Base-by-base conservation (phyloP, 2,329 filamentous ascomycete species). In the Aspergillus piperis region DNA sequence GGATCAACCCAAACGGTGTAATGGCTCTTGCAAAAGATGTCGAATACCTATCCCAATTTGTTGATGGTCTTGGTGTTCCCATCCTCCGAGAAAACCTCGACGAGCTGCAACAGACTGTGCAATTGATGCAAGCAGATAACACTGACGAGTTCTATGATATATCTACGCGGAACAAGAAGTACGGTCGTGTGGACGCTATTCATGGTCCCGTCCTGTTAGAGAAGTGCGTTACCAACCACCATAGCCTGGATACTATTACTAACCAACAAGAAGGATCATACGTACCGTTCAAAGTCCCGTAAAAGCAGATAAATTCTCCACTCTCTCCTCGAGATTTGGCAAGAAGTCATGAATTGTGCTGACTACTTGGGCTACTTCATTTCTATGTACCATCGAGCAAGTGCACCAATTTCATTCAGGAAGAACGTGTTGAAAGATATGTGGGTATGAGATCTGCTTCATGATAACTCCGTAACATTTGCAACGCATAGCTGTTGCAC, bases 141-240 rank as follows among this genome's bases (percentile, higher is more conserved):
- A 87, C 91, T n/a, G 93, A 98, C 66, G 94, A 98, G 75, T 99
- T 96, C 76, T 99, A 95, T 74, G 95, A 99, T 72, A 89, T 95
- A 53, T 90, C 89, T 5, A 90, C 89, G 13, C 83, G 92, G 55
- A 96, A 97, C 78, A 93, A 90, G 79, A 96, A 96, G 74, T 99
- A 96, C 73, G 90, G 92, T 15, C 88, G 92, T 57, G 96, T 99
- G 36, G 92, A 98, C 77, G 90, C 91, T 55, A 83, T 96, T 74
- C 96, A 96, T 73, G 95, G 94, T 0, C 92, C 93, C 0, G 82
- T 91, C 42, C 75, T 99, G 63, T 77, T 99, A n/a, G 94, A 98
- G 79, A 99, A 99, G 90, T 91, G 83, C 66, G 83, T 61, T 49
- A 39, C 19, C 19, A 32, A 54, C 17, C 19, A 21, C 13, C 3